phyloP scores from a whole-genome alignment of 2,329 filamentous ascomycete genomes.

The Ceratocystis alfenasii region DNA sequence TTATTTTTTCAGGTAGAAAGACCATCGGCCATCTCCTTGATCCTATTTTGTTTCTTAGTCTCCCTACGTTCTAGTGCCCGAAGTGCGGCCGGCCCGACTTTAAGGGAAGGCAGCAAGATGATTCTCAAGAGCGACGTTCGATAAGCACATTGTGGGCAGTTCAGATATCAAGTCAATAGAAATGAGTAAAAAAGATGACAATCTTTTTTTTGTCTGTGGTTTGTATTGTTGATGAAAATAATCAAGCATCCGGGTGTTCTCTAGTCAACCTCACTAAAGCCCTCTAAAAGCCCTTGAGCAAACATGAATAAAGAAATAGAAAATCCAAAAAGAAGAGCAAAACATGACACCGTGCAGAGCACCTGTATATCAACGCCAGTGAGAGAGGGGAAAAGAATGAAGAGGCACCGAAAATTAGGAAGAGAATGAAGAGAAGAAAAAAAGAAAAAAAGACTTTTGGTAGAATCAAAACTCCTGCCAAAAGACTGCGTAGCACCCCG shows the following conservation, averaged over 20 bases:
- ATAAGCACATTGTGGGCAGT: too few species aligned
- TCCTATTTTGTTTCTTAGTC: too few species aligned
- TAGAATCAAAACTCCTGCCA: background rate
- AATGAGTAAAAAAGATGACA: background rate
- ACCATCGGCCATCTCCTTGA: too few species aligned
- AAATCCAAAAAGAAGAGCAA: background rate
- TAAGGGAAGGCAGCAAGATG: too few species aligned
- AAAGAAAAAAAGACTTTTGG: background rate
- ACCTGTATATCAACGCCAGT: slow-evolving; percentile 9
- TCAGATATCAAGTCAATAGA: too few species aligned
- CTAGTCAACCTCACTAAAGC: background rate
- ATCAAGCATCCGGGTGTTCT: background rate
- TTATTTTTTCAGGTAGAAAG: too few species aligned
- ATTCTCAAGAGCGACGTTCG: too few species aligned
- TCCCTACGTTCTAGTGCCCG: too few species aligned
- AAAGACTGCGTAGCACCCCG: background rate
- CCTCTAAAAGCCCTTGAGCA: background rate
- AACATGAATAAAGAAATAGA: background rate
- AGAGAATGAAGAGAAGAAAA: too few species aligned
- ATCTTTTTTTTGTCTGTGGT: background rate
- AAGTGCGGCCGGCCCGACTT: too few species aligned
- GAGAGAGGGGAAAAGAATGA: background rate
- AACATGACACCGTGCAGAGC: background rate
- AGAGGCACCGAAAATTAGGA: slow-evolving; percentile 1
- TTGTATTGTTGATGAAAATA: background rate